These are phyloP conservation scores for Adenanthera pavonina DNA, from an alignment of 306 rosid genomes.

Conservation along the genomic window DNA sequence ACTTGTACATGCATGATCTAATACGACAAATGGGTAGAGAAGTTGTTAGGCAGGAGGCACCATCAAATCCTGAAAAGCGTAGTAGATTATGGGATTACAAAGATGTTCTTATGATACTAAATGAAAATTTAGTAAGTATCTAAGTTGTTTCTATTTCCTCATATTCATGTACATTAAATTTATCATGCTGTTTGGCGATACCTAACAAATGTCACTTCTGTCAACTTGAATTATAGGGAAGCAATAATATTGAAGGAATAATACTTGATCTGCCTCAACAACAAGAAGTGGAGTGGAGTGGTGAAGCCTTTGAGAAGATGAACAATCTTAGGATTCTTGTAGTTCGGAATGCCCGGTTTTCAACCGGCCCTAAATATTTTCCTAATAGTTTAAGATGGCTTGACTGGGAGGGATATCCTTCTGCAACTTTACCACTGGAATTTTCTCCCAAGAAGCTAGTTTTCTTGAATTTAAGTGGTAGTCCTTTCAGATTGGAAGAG, in stretches of 20 bases:
- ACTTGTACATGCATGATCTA: not conserved
- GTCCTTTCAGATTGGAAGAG: not conserved
- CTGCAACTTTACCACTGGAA: not conserved
- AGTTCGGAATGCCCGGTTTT: not conserved
- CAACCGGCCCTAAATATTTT: not conserved
- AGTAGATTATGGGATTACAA: not conserved
- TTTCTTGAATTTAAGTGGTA: not conserved
- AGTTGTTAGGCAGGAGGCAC: not conserved
- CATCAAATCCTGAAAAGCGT: not conserved
- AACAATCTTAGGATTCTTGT: not conserved
- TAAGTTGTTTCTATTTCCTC: not conserved
- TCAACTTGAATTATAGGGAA: not conserved
- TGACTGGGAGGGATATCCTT: not conserved
- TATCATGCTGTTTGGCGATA: not conserved
- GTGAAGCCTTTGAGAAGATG: not conserved
- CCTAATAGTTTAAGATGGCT: not conserved
- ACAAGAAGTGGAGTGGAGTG: not conserved
- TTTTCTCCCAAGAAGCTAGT: not conserved
- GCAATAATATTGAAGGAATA: not conserved
- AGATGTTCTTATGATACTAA: not conserved
- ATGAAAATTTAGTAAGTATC: not conserved
- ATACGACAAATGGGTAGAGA: not conserved
- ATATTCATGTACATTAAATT: not conserved
- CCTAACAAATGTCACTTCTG: not conserved
- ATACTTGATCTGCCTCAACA: not conserved